These are phyloP conservation scores for Thoreauomyces humboldtii DNA, from an alignment of 192 early-diverging fungal genomes.

Conservation along the genomic window DNA sequence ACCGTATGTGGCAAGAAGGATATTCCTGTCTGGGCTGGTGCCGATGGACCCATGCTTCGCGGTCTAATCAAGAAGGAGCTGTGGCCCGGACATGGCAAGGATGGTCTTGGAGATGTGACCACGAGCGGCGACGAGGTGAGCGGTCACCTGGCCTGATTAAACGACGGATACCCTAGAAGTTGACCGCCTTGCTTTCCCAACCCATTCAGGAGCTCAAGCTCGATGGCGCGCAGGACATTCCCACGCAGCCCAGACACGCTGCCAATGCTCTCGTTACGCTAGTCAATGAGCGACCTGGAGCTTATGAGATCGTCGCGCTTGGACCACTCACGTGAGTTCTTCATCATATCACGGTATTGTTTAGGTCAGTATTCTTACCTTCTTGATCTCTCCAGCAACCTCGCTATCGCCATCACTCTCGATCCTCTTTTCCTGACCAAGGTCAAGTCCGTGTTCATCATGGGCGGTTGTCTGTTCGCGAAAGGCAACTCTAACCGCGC, in stretches of 20 bases:
- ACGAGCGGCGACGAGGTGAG: background rate
- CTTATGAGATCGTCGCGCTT: constrained; percentile 35
- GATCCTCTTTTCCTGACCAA: constrained; percentile 48
- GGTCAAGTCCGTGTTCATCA: constrained; percentile 39
- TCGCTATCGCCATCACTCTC: constrained; percentile 46
- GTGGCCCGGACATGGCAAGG: constrained; percentile 38
- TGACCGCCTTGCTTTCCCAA: background rate
- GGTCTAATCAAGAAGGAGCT: constrained; percentile 22
- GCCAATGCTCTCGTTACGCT: constrained; percentile 37
- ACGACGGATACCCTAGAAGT: background rate
- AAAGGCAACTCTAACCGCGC: constrained; percentile 47
- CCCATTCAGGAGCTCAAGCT: constrained; percentile 5
- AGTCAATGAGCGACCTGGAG: constrained; percentile 34
- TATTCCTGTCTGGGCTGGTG: constrained; percentile 38
- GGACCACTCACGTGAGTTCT: constrained; percentile 45
- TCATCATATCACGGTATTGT: no score
- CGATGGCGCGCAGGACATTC: constrained; percentile 18
- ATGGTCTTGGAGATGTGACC: constrained; percentile 35
- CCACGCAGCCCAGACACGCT: constrained; percentile 30
- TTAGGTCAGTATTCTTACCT: no score
- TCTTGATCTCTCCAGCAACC: constrained; percentile 29
- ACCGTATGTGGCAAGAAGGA: constrained; percentile 4
- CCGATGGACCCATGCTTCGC: constrained; percentile 39
- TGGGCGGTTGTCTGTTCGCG: constrained; percentile 46
- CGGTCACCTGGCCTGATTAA: background rate